A percentile compares a stretch with the other conserved stretches of the same genome.
Conservation (phyloP, 306 rosid species). For the Gleditsia sinensis region DNA sequence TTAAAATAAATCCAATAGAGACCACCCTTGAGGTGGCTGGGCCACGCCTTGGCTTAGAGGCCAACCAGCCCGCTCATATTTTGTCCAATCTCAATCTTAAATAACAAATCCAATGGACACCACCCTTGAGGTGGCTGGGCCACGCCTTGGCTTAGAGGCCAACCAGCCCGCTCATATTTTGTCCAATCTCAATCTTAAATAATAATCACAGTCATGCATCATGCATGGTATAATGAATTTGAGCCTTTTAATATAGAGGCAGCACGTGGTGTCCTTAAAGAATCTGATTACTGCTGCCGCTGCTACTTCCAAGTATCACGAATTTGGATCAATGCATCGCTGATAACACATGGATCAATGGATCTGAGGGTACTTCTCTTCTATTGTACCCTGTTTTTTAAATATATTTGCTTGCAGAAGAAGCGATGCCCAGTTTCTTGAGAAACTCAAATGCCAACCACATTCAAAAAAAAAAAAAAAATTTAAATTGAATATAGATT, state of each 20-base stretch:
- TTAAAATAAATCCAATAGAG: background rate
- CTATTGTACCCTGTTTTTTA: background rate
- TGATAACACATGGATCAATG: background rate
- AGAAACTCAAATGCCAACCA: background rate
- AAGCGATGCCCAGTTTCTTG: background rate
- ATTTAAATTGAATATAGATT: background rate
- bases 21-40: background rate
- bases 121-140: background rate
- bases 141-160: background rate
- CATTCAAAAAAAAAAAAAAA: background rate
- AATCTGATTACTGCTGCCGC: background rate
- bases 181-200: no score
- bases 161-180: no score
- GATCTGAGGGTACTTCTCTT: background rate
- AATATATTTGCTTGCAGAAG: background rate
- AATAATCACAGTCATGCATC: no score
- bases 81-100: no score
- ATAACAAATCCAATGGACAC: background rate
- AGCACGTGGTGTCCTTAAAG: slow-evolving; percentile 4
- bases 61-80: no score
- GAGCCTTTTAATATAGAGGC: background rate
- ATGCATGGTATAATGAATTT: background rate
- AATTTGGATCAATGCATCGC: background rate
- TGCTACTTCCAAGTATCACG: background rate
- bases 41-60: background rate